A percentile compares a stretch with the other conserved stretches of the same genome.
These are phyloP conservation scores for Phlebiopsis flavidoalba DNA, from an alignment of 768 basidiomycete genomes.

Conservation along the genomic window DNA sequence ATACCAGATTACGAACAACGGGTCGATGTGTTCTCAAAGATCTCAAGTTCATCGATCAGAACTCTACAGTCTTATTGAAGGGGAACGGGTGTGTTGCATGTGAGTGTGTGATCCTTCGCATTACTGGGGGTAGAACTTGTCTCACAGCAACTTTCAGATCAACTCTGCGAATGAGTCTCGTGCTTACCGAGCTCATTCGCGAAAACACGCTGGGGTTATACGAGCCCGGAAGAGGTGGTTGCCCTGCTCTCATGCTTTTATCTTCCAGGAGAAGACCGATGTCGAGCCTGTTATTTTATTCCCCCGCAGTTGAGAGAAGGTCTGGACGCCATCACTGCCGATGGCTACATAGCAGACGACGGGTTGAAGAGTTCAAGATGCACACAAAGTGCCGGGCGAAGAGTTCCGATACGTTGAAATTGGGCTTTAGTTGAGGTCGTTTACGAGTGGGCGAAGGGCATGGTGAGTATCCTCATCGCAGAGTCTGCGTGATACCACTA, in stretches of 20 bases:
- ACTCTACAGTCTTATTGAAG: conserved; percentile 92
- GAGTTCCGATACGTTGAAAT: conserved; percentile 75
- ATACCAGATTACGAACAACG: conserved; percentile 97
- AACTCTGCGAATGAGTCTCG: conserved; percentile 97
- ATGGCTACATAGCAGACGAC: conserved; percentile 82
- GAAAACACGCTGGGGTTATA: conserved; percentile 90
- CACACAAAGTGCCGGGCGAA: conserved; percentile 71
- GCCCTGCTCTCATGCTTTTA: conserved; percentile 93
- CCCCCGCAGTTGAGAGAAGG: conserved; percentile 79
- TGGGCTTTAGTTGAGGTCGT: conserved; percentile 94
- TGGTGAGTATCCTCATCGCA: conserved; percentile 50
- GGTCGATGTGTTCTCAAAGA: conserved; percentile 90
- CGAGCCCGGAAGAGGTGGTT: conserved; percentile 93
- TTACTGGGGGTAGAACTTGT: not conserved
- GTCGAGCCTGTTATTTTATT: conserved; percentile 75
- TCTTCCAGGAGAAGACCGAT: conserved; percentile 98
- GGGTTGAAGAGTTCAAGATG: conserved; percentile 76
- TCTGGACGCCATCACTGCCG: conserved; percentile 64
- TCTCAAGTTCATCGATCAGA: conserved; percentile 91
- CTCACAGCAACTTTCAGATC: conserved; percentile 50
- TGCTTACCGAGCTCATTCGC: conserved; percentile 93
- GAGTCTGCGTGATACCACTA: not conserved
- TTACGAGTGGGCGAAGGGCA: conserved; percentile 98
- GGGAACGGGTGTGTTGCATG: conserved; percentile 94
- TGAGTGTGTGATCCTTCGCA: conserved; percentile 53